phyloP scores from a whole-genome alignment of 1,284 basidiomycete genomes.

The Boletus smithii region DNA sequence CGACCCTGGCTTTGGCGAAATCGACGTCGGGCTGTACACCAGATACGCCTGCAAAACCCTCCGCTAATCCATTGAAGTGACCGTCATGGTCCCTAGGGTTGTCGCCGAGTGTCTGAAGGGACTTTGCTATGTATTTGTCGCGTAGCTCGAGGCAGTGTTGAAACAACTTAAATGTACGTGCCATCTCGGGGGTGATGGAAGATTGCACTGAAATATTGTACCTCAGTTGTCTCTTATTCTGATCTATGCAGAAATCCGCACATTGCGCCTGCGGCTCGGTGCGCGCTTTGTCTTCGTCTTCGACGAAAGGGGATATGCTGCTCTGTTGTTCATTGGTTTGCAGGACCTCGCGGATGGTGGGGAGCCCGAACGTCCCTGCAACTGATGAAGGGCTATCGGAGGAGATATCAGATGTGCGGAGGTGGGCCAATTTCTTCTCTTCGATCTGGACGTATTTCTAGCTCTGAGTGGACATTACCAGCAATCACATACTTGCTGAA shows the following conservation, averaged over 20 bases:
- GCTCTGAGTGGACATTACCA: not conserved
- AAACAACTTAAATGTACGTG: conserved; percentile 57
- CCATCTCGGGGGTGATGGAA: conserved; percentile 50
- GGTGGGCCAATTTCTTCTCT: conserved; percentile 64
- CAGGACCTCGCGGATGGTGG: conserved; percentile 37
- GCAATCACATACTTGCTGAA: conserved; percentile 58
- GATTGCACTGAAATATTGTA: conserved; percentile 33
- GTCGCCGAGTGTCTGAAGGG: conserved; percentile 85
- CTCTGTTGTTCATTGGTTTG: conserved; percentile 20
- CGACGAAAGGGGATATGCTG: conserved; percentile 31
- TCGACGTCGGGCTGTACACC: conserved; percentile 64
- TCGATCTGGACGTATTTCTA: conserved; percentile 51
- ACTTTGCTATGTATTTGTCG: conserved; percentile 88
- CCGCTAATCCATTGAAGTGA: conserved; percentile 58
- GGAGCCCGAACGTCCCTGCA: conserved; percentile 40
- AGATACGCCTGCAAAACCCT: conserved; percentile 60
- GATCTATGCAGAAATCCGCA: conserved; percentile 7
- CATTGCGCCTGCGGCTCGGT: conserved; percentile 30
- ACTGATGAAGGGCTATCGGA: conserved; percentile 42
- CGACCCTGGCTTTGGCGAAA: conserved; percentile 31
- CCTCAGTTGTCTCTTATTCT: conserved; percentile 12
- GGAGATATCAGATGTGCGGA: conserved; percentile 43
- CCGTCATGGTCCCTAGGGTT: conserved; percentile 89
- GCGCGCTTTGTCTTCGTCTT: conserved; percentile 41
- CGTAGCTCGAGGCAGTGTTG: conserved; percentile 82